Conservation (phyloP, 2,329 filamentous ascomycete species). For the Madurella mycetomatis region DNA sequence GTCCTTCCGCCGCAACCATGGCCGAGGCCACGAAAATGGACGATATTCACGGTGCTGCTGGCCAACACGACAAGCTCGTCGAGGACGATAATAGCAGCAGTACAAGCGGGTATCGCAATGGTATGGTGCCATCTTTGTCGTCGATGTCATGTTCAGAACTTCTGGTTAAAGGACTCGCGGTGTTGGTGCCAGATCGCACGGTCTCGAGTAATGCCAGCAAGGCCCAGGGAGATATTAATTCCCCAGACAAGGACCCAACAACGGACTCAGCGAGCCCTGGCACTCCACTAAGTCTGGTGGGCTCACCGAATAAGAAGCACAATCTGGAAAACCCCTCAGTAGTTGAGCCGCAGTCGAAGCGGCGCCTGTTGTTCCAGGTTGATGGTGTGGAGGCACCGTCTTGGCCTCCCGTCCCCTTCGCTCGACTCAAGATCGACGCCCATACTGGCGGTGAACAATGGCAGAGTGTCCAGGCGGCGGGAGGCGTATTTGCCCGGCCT, state of each 20-base stretch:
- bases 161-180: not conserved
- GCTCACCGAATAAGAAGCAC: conserved; percentile 6
- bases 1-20: no score
- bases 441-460: no score
- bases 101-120: not conserved
- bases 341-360: not conserved
- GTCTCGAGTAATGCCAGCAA: not conserved
- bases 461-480: no score
- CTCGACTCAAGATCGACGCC: no score
- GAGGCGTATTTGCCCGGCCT: no score
- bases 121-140: not conserved
- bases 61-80: no score
- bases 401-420: not conserved
- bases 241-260: not conserved
- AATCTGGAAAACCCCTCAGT: not conserved
- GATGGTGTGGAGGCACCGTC: not conserved
- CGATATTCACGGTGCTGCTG: no score
- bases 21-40: no score
- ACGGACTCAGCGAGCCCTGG: not conserved
- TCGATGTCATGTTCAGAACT: not conserved
- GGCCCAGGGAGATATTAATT: not conserved
- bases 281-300: not conserved
- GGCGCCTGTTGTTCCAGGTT: not conserved
- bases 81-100: not conserved
- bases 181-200: not conserved